Conservation (phyloP, 371 early-diverging fungal genomes). For the Mucor velutinosus region DNA sequence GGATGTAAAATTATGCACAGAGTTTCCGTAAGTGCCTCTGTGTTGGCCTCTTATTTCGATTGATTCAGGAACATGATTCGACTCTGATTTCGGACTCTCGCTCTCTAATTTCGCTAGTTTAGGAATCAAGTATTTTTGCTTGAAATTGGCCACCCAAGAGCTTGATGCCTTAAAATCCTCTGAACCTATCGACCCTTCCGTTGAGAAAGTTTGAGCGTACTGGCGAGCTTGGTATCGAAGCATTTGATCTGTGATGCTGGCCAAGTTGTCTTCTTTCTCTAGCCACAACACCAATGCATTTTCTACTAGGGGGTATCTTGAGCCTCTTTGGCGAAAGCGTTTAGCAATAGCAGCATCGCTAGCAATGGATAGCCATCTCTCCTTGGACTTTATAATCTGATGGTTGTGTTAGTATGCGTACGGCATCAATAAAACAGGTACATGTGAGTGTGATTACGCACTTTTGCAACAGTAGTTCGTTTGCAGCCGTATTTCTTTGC, state of each 20-base stretch:
- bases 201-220: conserved; percentile 14
- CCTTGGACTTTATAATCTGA: conserved; percentile 27
- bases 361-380: conserved; percentile 24
- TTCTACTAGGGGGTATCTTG: conserved; percentile 23
- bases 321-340: conserved; percentile 21
- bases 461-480: conserved; percentile 25
- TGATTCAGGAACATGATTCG: neutral
- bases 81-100: neutral
- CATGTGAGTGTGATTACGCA: neutral
- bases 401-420: neutral
- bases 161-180: conserved; percentile 26
- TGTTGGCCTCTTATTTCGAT: neutral
- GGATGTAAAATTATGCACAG: neutral
- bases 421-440: neutral
- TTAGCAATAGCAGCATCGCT: conserved; percentile 19
- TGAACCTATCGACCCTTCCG: conserved; percentile 6
- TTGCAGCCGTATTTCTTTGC: conserved; percentile 27
- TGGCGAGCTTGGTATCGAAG: conserved; percentile 16
- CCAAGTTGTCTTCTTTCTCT: conserved; percentile 12
- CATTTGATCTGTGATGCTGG: conserved; percentile 22
- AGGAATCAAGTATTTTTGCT: conserved; percentile 9
- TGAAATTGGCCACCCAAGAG: conserved; percentile 24
- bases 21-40: neutral
- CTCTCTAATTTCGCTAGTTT: conserved; percentile 1
- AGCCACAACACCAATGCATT: conserved; percentile 19